phyloP scores from a whole-genome alignment of 495 filamentous ascomycete genomes.

The Penicillium flavigenum region DNA sequence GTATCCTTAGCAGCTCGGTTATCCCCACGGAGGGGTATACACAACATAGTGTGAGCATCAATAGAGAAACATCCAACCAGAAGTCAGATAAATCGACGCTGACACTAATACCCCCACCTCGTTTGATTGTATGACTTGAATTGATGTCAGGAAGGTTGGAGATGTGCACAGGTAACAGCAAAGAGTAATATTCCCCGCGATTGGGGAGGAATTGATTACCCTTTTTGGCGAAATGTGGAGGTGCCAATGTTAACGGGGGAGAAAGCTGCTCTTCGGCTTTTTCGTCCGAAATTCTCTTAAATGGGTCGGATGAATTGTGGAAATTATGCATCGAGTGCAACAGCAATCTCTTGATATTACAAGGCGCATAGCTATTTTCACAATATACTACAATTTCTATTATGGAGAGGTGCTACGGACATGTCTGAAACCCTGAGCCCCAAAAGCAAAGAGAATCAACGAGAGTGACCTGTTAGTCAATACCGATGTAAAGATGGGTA shows the following conservation, averaged over 20 bases:
- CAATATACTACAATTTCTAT: too few relatives aligned
- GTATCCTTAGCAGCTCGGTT: constrained; percentile 3
- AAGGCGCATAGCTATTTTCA: too few relatives aligned
- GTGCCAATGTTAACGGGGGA: constrained; percentile 14
- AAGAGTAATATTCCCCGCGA: constrained; percentile 22
- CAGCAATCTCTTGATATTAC: too few relatives aligned
- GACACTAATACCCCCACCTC: constrained; percentile 8
- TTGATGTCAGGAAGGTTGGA: constrained; percentile 1
- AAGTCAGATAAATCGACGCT: constrained; percentile 5
- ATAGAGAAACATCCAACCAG: constrained; percentile 20
- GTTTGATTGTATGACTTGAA: constrained; percentile 10
- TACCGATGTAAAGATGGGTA: too few relatives aligned
- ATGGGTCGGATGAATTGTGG: too few relatives aligned
- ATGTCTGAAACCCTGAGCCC: too few relatives aligned
- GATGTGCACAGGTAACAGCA: background rate
- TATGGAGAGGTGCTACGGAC: too few relatives aligned
- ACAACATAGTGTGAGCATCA: background rate
- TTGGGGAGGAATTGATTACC: background rate
- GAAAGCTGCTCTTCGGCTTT: constrained; percentile 6
- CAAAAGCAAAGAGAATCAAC: too few relatives aligned
- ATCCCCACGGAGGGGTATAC: constrained; percentile 13
- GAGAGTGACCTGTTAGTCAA: too few relatives aligned
- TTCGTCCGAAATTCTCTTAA: too few relatives aligned
- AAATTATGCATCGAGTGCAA: too few relatives aligned
- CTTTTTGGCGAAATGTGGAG: background rate